phyloP scores from a whole-genome alignment of 352 stramenopile species.

The Globisporangium megalacanthum region DNA sequence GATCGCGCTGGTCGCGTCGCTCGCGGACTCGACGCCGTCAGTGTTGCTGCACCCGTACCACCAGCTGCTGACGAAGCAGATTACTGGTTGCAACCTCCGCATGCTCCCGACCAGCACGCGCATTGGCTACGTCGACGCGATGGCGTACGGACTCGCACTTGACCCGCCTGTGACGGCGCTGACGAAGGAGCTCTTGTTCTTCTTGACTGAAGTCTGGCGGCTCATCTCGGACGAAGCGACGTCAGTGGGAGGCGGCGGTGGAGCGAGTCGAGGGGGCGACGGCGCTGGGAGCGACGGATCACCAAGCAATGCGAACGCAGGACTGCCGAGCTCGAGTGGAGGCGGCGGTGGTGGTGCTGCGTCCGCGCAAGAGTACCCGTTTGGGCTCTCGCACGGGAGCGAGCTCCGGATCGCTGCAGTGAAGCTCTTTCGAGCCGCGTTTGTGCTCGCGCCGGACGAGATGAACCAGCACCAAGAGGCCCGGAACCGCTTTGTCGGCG shows the following conservation, averaged over 20 bases:
- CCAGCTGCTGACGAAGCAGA: constrained; percentile 80
- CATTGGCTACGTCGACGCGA: constrained; percentile 81
- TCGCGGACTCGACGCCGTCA: constrained; percentile 56
- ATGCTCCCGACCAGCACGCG: constrained; percentile 62
- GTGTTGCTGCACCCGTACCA: constrained; percentile 79
- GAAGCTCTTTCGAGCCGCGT: constrained; percentile 83
- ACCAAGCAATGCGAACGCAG: constrained; percentile 4
- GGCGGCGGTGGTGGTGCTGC: constrained; percentile 14
- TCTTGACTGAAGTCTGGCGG: constrained; percentile 83
- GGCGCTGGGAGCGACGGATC: constrained; percentile 13
- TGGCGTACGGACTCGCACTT: constrained; percentile 72
- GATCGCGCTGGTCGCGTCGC: constrained; percentile 47
- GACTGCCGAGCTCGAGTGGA: constrained; percentile 14
- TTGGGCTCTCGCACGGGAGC: constrained; percentile 71
- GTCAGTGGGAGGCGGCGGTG: constrained; percentile 10
- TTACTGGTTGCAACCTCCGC: constrained; percentile 73
- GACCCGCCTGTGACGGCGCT: constrained; percentile 75
- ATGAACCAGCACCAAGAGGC: constrained; percentile 84
- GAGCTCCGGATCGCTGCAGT: constrained; percentile 85
- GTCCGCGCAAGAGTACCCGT: constrained; percentile 82
- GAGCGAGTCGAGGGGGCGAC: constrained; percentile 15
- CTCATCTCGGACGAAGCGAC: constrained; percentile 71
- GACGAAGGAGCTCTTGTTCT: constrained; percentile 81
- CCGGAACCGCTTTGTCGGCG: constrained; percentile 79
- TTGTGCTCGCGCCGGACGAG: constrained; percentile 75